phyloP scores from a whole-genome alignment of 139 green algal species.

The Dunaliella sp. region DNA sequence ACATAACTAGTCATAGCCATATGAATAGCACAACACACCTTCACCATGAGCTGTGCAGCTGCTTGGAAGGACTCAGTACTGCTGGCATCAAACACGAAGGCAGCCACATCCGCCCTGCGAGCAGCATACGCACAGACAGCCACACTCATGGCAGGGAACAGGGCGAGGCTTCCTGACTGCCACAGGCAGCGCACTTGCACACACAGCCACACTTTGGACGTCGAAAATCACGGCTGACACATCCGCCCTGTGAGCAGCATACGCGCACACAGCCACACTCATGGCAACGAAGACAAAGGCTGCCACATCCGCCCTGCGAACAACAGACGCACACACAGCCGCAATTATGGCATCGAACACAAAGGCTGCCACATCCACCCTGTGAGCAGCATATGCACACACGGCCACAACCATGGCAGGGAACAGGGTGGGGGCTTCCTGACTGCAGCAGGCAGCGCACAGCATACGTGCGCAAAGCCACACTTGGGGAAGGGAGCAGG shows the following conservation, averaged over 20 bases:
- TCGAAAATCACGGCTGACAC: too few species aligned
- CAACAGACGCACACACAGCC: not conserved
- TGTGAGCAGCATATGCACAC: not conserved
- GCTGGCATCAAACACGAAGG: slow-evolving; percentile 66
- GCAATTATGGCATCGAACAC: not conserved
- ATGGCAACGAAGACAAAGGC: slow-evolving; percentile 66
- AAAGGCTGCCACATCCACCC: too few species aligned
- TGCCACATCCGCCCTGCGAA: slow-evolving; percentile 51
- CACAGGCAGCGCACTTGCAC: too few species aligned
- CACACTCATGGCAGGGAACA: not conserved
- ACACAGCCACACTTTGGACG: too few species aligned
- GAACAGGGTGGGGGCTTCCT: too few species aligned
- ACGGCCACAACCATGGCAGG: not conserved
- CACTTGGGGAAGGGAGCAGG: too few species aligned
- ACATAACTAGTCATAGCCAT: too few species aligned
- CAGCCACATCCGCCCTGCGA: slow-evolving; percentile 49
- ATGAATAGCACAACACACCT: too few species aligned
- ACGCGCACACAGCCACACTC: not conserved
- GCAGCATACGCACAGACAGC: slow-evolving; percentile 13
- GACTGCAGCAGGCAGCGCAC: too few species aligned
- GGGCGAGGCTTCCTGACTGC: too few species aligned
- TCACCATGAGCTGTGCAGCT: slow-evolving; percentile 21
- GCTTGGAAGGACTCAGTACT: slow-evolving; percentile 32
- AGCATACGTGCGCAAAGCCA: too few species aligned
- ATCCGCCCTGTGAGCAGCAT: too few species aligned